These are phyloP conservation scores for Lipomyces kockii DNA, from an alignment of 805 yeast genomes.

Conservation along the genomic window DNA sequence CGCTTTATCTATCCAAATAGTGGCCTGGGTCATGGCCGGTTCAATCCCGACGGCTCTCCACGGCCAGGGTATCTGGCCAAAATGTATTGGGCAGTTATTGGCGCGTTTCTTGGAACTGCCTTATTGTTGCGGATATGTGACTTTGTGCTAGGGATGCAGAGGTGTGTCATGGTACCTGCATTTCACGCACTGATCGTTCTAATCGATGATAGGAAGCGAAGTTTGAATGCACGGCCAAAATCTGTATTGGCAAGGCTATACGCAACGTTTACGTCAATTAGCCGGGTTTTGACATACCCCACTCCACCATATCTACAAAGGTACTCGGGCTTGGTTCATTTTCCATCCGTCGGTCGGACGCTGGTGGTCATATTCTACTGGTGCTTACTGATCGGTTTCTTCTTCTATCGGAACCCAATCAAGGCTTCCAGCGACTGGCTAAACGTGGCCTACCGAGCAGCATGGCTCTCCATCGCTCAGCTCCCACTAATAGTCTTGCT, in stretches of 20 bases:
- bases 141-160: conserved; percentile 6
- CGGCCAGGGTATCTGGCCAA: conserved; percentile 41
- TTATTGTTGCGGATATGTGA: conserved; percentile 21
- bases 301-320: conserved; percentile 12
- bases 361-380: conserved; percentile 29
- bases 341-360: conserved; percentile 31
- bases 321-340: conserved; percentile 2
- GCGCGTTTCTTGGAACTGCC: conserved; percentile 34
- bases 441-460: conserved; percentile 33
- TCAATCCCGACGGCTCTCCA: conserved; percentile 37
- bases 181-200: background rate
- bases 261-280: conserved; percentile 21
- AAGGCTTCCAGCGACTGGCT: conserved; percentile 3
- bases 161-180: conserved; percentile 14
- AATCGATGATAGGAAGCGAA: conserved; percentile 10
- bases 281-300: conserved; percentile 23
- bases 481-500: conserved; percentile 40
- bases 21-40: conserved; percentile 30
- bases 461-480: conserved; percentile 41
- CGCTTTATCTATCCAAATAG: conserved; percentile 15
- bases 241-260: conserved; percentile 6
- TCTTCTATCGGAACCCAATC: conserved; percentile 29
- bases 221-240: conserved; percentile 18
- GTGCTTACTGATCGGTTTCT: conserved; percentile 34
- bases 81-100: conserved; percentile 40